These are phyloP conservation scores for Aspergillus intermedius DNA, from an alignment of 2,329 filamentous ascomycete species.

Conservation along the genomic window DNA sequence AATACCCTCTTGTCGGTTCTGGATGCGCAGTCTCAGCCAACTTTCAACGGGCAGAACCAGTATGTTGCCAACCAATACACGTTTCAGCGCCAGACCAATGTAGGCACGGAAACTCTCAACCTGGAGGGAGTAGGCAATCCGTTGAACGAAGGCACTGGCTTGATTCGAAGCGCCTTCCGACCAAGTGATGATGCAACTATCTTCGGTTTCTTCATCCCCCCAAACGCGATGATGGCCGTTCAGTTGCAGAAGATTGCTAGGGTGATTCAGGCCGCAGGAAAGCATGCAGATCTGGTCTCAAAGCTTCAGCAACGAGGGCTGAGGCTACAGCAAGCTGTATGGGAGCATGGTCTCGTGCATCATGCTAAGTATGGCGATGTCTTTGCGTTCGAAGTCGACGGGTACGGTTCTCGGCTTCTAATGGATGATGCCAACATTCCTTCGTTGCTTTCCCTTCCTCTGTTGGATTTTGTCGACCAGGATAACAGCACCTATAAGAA, in stretches of 20 bases:
- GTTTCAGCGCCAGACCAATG: slow-evolving; percentile 72
- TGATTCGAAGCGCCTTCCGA: slow-evolving; percentile 85
- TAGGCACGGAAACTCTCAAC: slow-evolving; percentile 83
- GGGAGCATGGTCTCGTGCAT: slow-evolving; percentile 68
- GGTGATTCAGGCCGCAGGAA: slow-evolving; percentile 56
- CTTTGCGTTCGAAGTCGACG: slow-evolving; percentile 61
- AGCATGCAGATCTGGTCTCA: slow-evolving; percentile 46
- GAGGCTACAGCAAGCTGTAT: slow-evolving; percentile 67
- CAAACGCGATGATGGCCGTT: slow-evolving; percentile 92
- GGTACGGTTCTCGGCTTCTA: slow-evolving; percentile 54
- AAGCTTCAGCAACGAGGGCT: slow-evolving; percentile 53
- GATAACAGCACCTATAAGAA: slow-evolving; percentile 73
- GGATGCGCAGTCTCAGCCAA: slow-evolving; percentile 69
- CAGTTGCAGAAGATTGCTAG: slow-evolving; percentile 70
- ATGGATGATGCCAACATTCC: slow-evolving; percentile 64
- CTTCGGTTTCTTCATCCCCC: slow-evolving; percentile 87
- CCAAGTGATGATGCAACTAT: slow-evolving; percentile 94
- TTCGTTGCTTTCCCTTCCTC: slow-evolving; percentile 54
- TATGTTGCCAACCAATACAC: slow-evolving; percentile 74
- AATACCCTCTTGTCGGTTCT: slow-evolving; percentile 68
- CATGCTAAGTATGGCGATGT: slow-evolving; percentile 50
- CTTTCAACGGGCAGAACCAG: slow-evolving; percentile 64
- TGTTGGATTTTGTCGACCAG: slow-evolving; percentile 51
- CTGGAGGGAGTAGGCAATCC: slow-evolving; percentile 85
- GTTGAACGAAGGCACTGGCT: slow-evolving; percentile 71